phyloP scores from a whole-genome alignment of 2,329 filamentous ascomycete genomes.

The Aureobasidium sp. region DNA sequence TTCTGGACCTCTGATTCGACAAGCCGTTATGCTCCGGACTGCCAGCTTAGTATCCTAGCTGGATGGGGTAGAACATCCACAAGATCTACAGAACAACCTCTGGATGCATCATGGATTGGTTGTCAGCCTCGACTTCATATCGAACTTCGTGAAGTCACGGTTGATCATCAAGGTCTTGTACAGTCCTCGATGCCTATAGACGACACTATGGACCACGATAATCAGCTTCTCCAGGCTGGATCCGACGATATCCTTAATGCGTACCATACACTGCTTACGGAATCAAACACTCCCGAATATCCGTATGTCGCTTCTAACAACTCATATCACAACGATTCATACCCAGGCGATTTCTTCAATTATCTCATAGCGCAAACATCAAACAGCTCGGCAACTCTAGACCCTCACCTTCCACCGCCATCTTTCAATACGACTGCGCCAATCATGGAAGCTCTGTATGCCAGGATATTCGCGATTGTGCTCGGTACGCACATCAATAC shows the following conservation, averaged over 20 bases:
- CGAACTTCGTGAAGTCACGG: slow-evolving; percentile 27
- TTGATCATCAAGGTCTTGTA: slow-evolving; percentile 27
- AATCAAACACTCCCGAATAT: neutral
- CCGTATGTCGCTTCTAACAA: slow-evolving; percentile 4
- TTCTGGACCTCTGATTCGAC: neutral
- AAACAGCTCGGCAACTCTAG: slow-evolving; percentile 28
- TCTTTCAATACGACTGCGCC: slow-evolving; percentile 21
- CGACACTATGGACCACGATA: neutral
- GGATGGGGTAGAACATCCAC: neutral
- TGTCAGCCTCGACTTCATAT: slow-evolving; percentile 29
- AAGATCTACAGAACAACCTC: neutral
- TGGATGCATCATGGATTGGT: neutral
- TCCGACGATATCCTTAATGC: neutral
- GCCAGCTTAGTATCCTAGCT: neutral
- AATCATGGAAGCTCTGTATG: slow-evolving; percentile 26
- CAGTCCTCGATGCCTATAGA: neutral
- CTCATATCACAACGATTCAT: slow-evolving; percentile 42
- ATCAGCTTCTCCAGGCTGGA: neutral
- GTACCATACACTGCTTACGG: neutral
- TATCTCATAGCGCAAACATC: slow-evolving; percentile 33
- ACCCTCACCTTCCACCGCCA: slow-evolving; percentile 28
- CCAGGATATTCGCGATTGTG: slow-evolving; percentile 34
- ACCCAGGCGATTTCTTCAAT: slow-evolving; percentile 38
- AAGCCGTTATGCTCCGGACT: neutral
- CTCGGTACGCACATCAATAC: slow-evolving; percentile 34